Conservation (phyloP, 202 grass and related monocot species). For the Eragrostis tef region DNA sequence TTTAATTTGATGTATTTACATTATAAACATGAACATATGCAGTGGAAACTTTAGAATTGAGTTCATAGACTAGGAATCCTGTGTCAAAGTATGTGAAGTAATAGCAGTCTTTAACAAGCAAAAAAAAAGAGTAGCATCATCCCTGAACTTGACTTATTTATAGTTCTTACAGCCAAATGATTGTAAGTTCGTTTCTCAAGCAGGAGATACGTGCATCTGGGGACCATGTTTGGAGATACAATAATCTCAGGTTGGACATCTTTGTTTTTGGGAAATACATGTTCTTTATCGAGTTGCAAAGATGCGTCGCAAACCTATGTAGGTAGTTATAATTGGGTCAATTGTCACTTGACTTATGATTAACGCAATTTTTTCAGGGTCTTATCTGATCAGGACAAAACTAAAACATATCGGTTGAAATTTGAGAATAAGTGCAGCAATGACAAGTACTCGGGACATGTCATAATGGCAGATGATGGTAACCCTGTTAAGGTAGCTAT, state of each 20-base stretch:
- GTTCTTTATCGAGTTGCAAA: background rate
- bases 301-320: too few species aligned
- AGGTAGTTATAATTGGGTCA: too few species aligned
- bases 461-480: constrained; percentile 13
- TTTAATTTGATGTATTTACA: too few species aligned
- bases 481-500: background rate
- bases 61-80: background rate
- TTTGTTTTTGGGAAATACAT: background rate
- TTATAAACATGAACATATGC: background rate
- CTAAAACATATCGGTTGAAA: background rate
- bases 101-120: too few species aligned
- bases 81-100: background rate
- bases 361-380: constrained; percentile 10
- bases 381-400: background rate
- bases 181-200: background rate
- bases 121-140: too few species aligned
- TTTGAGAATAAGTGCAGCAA: constrained; percentile 29
- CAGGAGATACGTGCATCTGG: background rate
- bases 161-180: too few species aligned
- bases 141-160: too few species aligned
- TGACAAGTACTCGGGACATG: background rate
- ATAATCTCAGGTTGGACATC: constrained; percentile 4
- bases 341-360: too few species aligned
- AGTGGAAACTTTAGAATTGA: background rate
- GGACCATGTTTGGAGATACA: background rate